These are phyloP conservation scores for Haplosporangium gracile DNA, from an alignment of 192 early-diverging fungal genomes.

Conservation along the genomic window DNA sequence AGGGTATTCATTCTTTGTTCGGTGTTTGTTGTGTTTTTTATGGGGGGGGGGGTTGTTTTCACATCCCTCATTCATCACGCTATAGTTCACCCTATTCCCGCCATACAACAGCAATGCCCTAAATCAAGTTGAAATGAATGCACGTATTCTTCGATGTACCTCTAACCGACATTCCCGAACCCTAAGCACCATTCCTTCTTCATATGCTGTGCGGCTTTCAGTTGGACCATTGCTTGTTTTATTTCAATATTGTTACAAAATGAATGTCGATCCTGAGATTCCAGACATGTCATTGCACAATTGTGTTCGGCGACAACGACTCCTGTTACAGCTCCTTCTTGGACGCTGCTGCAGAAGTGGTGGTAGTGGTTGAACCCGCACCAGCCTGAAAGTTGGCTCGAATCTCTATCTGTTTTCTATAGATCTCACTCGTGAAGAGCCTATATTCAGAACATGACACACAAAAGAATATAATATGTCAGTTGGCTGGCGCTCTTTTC, in stretches of 20 bases:
- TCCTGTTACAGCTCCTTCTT: neutral
- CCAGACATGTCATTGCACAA: neutral
- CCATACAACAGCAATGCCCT: neutral
- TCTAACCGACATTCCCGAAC: neutral
- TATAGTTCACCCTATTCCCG: neutral
- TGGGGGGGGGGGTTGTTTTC: no score
- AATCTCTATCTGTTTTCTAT: conserved; percentile 64
- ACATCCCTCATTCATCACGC: conserved; percentile 4
- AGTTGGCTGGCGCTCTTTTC: neutral
- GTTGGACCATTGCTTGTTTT: no score
- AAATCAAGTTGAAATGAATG: neutral
- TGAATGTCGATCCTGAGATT: neutral
- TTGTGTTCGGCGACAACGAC: neutral
- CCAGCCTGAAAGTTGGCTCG: neutral
- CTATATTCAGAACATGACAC: conserved; percentile 26
- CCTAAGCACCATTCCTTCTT: no score
- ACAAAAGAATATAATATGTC: neutral
- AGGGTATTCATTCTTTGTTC: no score
- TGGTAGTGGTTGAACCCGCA: neutral
- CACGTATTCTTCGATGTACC: neutral
- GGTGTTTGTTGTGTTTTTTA: neutral
- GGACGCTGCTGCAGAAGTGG: neutral
- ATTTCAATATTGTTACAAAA: neutral
- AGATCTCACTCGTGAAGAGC: conserved; percentile 86
- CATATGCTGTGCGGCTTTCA: no score